Conservation (phyloP, 495 filamentous ascomycete species). For the Penicillium macrosclerotiorum region DNA sequence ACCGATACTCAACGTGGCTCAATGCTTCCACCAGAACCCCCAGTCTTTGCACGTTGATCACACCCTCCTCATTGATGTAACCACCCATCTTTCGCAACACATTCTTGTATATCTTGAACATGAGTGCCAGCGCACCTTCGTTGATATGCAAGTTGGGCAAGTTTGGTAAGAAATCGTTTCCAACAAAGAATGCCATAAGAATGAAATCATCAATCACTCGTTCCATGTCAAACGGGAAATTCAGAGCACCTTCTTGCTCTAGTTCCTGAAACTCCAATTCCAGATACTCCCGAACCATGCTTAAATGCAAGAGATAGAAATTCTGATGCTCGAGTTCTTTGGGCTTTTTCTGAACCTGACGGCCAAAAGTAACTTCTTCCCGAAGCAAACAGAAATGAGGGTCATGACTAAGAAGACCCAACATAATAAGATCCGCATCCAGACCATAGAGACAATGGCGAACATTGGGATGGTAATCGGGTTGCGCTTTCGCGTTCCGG, state of each 20-base stretch:
- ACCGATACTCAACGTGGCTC: conserved; percentile 78
- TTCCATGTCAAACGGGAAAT: conserved; percentile 89
- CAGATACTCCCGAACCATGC: conserved; percentile 94
- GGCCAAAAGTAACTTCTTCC: conserved; percentile 97
- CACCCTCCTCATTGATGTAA: conserved; percentile 94
- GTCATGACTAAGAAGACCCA: conserved; percentile 94
- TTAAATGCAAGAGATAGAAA: conserved; percentile 96
- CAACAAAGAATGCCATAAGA: conserved; percentile 98
- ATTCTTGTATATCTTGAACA: conserved; percentile 96
- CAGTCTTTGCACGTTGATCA: conserved; percentile 81
- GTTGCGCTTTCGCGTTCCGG: conserved; percentile 90
- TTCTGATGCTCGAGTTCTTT: conserved; percentile 99
- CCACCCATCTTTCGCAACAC: conserved; percentile 84
- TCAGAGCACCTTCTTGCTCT: conserved; percentile 69
- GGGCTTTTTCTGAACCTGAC: conserved; percentile 76
- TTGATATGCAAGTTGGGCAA: conserved; percentile 97
- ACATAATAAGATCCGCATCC: conserved; percentile 98
- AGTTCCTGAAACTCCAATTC: conserved; percentile 96
- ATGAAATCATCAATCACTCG: conserved; percentile 98
- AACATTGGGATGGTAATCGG: conserved; percentile 89
- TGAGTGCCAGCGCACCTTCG: conserved; percentile 89
- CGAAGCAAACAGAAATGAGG: conserved; percentile 96
- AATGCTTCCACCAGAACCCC: conserved; percentile 78
- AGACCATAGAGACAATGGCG: conserved; percentile 97
- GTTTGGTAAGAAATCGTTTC: conserved; percentile 98